phyloP scores from a whole-genome alignment of 163 green algal species.

The Smithsoniella earleae region DNA sequence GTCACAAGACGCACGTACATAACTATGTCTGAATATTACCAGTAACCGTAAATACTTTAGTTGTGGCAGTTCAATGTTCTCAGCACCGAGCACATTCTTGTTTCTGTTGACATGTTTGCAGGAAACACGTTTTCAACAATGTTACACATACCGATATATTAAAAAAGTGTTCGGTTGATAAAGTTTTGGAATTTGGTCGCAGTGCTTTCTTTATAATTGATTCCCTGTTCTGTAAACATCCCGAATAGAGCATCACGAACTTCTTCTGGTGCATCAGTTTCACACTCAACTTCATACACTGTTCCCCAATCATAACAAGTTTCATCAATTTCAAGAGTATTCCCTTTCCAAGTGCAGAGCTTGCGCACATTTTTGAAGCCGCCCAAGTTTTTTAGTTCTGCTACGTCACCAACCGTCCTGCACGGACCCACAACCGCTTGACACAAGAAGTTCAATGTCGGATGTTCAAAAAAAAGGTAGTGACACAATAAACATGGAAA shows the following conservation, averaged over 20 bases:
- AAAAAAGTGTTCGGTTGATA: constrained; percentile 45
- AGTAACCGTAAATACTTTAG: too few species aligned
- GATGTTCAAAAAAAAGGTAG: background rate
- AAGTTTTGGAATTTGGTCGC: constrained; percentile 89
- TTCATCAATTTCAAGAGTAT: constrained; percentile 82
- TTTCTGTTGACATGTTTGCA: too few species aligned
- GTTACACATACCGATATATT: too few species aligned
- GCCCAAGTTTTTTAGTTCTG: constrained; percentile 60
- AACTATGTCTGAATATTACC: too few species aligned
- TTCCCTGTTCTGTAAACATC: constrained; percentile 47
- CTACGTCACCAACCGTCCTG: constrained; percentile 43
- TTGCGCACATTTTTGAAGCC: constrained; percentile 79
- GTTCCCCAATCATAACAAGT: constrained; percentile 78
- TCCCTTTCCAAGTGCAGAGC: constrained; percentile 65
- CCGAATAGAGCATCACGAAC: constrained; percentile 63
- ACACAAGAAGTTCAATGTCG: background rate
- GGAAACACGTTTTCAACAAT: too few species aligned
- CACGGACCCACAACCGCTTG: background rate
- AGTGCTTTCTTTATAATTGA: constrained; percentile 61
- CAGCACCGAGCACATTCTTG: too few species aligned
- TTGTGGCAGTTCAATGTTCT: too few species aligned
- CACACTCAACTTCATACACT: constrained; percentile 81
- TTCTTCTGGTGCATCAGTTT: constrained; percentile 66
- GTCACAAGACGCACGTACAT: too few species aligned
- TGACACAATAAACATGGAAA: background rate